Evolutionary conservation across 805 yeast species (phyloP).

Genomic region (Yamadazyma olivae): DNA sequence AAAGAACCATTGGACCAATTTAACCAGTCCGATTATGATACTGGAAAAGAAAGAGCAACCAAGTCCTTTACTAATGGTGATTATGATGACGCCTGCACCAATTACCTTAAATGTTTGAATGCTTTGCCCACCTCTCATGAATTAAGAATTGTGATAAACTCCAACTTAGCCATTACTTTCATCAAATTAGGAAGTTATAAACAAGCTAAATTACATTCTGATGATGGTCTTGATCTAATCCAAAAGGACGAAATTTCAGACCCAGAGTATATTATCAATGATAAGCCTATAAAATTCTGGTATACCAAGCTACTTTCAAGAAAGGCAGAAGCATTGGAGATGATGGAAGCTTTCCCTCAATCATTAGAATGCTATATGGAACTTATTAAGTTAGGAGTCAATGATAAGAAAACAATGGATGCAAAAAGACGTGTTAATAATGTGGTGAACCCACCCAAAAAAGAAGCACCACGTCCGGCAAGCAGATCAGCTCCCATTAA

Average conservation of each 20-base stretch:
- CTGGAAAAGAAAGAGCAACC: constrained; percentile 54
- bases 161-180: constrained; percentile 67
- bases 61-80: constrained; percentile 78
- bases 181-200: constrained; percentile 70
- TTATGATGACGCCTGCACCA: constrained; percentile 59
- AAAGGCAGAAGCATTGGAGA: constrained; percentile 83
- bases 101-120: constrained; percentile 49
- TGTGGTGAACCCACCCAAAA: constrained; percentile 52
- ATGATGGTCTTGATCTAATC: constrained; percentile 43
- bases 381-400: constrained; percentile 62
- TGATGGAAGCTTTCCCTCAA: constrained; percentile 63
- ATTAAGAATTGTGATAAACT: constrained; percentile 60
- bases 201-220: constrained; percentile 44
- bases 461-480: constrained; percentile 6
- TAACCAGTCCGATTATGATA: constrained; percentile 42
- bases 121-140: constrained; percentile 64
- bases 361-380: constrained; percentile 61
- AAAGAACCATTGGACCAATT: constrained; percentile 32
- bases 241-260: constrained; percentile 22
- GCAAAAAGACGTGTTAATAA: constrained; percentile 77
- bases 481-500: constrained; percentile 6
- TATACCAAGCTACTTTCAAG: constrained; percentile 69
- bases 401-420: constrained; percentile 64
- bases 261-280: constrained; percentile 32
- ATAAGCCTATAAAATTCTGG: constrained; percentile 60